Evolutionary conservation across 2,329 filamentous ascomycete species (phyloP).

Genomic region (Colletotrichum sublineola): DNA sequence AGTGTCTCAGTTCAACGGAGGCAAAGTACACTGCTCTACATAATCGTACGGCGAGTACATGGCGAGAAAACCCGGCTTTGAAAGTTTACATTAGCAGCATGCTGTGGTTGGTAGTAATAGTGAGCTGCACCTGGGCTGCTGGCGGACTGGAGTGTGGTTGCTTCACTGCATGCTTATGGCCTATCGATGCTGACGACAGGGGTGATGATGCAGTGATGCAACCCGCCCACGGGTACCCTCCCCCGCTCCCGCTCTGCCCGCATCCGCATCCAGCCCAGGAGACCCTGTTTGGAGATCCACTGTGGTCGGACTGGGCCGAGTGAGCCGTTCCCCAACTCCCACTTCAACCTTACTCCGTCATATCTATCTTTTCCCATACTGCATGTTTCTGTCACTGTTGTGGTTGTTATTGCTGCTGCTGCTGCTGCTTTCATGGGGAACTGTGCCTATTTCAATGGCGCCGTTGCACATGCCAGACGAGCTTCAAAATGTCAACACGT

Average conservation of each 20-base stretch:
- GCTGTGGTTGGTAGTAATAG: background rate
- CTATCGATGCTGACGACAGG: constrained; percentile 17
- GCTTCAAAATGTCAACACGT: constrained; percentile 1
- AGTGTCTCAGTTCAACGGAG: constrained; percentile 2
- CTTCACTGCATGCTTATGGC: background rate
- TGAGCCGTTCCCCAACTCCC: background rate
- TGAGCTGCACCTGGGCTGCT: background rate
- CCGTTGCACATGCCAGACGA: background rate
- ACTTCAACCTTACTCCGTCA: constrained; percentile 14
- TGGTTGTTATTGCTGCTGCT: background rate
- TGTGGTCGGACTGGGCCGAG: constrained; percentile 29
- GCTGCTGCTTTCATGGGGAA: background rate
- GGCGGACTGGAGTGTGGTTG: background rate
- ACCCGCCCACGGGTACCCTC: constrained; percentile 3
- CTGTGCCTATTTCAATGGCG: background rate
- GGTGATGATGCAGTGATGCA: constrained; percentile 29
- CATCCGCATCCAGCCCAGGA: constrained; percentile 10
- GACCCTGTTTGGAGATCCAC: constrained; percentile 30
- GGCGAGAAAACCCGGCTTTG: background rate
- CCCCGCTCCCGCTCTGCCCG: constrained; percentile 23
- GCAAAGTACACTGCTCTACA: background rate
- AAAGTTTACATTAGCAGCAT: background rate
- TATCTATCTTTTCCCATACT: background rate
- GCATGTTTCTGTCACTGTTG: background rate
- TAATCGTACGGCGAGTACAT: background rate